Conservation (phyloP, 306 rosid species). For the Hylodesmum podocarpum region DNA sequence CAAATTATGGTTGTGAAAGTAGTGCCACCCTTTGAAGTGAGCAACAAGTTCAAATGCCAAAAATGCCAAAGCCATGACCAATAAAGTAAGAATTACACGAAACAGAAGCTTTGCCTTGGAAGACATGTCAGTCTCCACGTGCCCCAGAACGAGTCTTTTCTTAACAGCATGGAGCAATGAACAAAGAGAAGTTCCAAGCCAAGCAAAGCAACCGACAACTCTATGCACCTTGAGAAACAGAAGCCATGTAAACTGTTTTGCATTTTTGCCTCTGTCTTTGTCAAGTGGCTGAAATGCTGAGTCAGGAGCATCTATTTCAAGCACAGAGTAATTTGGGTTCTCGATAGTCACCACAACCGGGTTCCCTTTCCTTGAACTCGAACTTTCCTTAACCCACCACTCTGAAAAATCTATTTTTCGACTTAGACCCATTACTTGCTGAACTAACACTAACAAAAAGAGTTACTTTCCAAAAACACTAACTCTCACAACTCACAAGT, state of each 20-base stretch:
- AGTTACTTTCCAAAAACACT: neutral
- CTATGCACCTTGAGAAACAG: conserved; percentile 53
- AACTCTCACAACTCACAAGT: neutral
- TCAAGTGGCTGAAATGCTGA: conserved; percentile 52
- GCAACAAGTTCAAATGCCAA: conserved; percentile 62
- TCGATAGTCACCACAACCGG: conserved; percentile 66
- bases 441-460: neutral
- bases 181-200: conserved; percentile 46
- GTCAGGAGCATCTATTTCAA: conserved; percentile 52
- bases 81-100: conserved; percentile 45
- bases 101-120: conserved; percentile 44
- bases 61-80: conserved; percentile 53
- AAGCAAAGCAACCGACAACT: conserved; percentile 42
- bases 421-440: conserved; percentile 41
- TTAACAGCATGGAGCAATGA: conserved; percentile 42
- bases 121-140: conserved; percentile 53
- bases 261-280: conserved; percentile 54
- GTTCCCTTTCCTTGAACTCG: conserved; percentile 39
- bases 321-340: conserved; percentile 57
- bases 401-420: conserved; percentile 41
- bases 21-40: conserved; percentile 73
- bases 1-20: conserved; percentile 48
- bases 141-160: conserved; percentile 42
- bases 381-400: conserved; percentile 47
- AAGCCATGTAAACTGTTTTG: conserved; percentile 58